Percentiles rank a stretch among this genome's conserved stretches.
Conservation (phyloP, 345 rosid species). For the Ricinus communis region DNA sequence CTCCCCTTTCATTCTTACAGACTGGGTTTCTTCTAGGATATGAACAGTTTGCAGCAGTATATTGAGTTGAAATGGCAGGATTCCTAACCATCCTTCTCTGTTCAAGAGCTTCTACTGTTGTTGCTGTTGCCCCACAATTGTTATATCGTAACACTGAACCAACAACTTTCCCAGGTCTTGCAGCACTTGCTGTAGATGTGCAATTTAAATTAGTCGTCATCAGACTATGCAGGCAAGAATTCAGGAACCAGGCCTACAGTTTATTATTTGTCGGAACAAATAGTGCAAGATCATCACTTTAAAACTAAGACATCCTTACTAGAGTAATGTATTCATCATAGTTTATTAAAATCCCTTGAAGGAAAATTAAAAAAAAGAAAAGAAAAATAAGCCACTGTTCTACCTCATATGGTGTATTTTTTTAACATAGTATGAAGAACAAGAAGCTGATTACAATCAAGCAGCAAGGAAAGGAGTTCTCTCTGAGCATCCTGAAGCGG, state of each 20-base stretch:
- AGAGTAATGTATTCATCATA: background rate
- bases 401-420: background rate
- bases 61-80: constrained; percentile 57
- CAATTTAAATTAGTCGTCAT: background rate
- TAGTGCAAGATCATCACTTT: background rate
- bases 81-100: constrained; percentile 72
- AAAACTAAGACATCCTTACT: background rate
- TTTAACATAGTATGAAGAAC: too few relatives aligned
- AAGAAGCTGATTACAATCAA: too few relatives aligned
- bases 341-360: background rate
- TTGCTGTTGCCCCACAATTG: constrained; percentile 70
- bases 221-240: background rate
- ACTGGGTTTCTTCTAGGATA: constrained; percentile 65
- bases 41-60: constrained; percentile 39
- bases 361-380: too few relatives aligned
- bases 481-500: too few relatives aligned
- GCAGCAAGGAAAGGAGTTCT: too few relatives aligned
- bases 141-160: constrained; percentile 79
- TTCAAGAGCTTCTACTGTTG: constrained; percentile 64
- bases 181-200: constrained; percentile 52
- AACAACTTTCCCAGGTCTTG: constrained; percentile 87
- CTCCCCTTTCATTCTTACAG: constrained; percentile 67
- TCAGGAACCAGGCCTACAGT: background rate
- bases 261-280: background rate
- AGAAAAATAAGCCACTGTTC: background rate